A percentile compares a stretch with the other conserved stretches of the same genome.
Conservation (phyloP, 306 rosid genomes). For the Mimosa pudica region DNA sequence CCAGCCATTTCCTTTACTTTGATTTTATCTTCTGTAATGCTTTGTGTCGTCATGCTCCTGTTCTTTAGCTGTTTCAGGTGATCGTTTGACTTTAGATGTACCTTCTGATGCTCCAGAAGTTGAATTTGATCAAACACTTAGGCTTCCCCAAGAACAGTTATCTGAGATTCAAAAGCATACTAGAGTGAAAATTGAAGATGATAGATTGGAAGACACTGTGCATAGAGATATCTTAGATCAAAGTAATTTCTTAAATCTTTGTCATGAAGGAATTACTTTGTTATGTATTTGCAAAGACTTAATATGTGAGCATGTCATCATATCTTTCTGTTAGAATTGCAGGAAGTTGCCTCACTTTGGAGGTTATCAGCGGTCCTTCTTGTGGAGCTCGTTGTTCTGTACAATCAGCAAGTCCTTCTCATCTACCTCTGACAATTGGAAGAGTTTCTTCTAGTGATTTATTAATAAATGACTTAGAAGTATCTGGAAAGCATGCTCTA, state of each 20-base stretch:
- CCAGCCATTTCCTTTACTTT: background rate
- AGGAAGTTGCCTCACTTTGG: slow-evolving; percentile 92
- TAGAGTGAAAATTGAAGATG: slow-evolving; percentile 44
- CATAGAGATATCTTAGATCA: slow-evolving; percentile 49
- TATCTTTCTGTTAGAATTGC: slow-evolving; percentile 80
- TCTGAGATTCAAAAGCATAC: slow-evolving; percentile 51
- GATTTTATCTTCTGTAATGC: slow-evolving; percentile 11
- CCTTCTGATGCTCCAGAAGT: slow-evolving; percentile 53
- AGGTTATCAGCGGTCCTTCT: slow-evolving; percentile 92
- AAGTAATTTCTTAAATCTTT: slow-evolving; percentile 72
- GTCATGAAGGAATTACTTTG: slow-evolving; percentile 16
- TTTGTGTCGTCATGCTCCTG: slow-evolving; percentile 5
- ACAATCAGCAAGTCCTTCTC: slow-evolving; percentile 58
- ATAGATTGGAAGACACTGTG: slow-evolving; percentile 43
- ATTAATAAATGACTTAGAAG: slow-evolving; percentile 77
- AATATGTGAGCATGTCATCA: slow-evolving; percentile 55
- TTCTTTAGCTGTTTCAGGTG: slow-evolving; percentile 30
- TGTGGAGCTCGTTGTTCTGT: slow-evolving; percentile 57
- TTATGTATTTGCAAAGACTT: slow-evolving; percentile 31
- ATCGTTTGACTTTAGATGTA: slow-evolving; percentile 60
- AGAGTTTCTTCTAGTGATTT: slow-evolving; percentile 86
- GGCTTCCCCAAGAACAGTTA: slow-evolving; percentile 43
- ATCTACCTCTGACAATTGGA: slow-evolving; percentile 76
- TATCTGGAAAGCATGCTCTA: slow-evolving; percentile 92
- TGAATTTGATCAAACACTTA: slow-evolving; percentile 67